Base-by-base conservation (phyloP, 345 rosid genomes). In the Eucalyptus sp. region DNA sequence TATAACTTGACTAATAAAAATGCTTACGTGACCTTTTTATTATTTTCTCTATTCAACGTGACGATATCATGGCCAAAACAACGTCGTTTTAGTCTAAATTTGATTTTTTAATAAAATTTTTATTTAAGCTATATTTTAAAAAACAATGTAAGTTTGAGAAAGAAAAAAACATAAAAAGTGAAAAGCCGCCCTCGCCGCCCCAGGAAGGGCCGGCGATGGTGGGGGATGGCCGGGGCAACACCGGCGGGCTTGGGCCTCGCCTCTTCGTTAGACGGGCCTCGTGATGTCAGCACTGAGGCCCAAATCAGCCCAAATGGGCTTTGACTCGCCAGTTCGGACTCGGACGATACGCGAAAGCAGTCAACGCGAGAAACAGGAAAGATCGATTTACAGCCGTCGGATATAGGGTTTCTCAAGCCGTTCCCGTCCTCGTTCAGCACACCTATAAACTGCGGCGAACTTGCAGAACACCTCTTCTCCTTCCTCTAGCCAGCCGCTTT, bases 391-490 rank as follows among this genome's bases (percentile, higher is more conserved):
- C 27, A 3, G 1, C 83, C 83, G 83, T 76, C 43, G 27, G 83
- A 76, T 76, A 15, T 76, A 76, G 83, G 83, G 83, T 76, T 76
- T 37, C 27, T 76, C 83, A 20, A 10, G 14, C 27, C 83, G 2
- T 37, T 37, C 27, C 80, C 83, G 48, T 37, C 24, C 27, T 76
- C 24, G 83, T 37, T 18, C 27, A 2, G 46, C 25, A 5, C 83
- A 5, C 12, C 3, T 20, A 37, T 76, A 37, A 33, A 17, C 6
- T 5, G 13, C 29, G 8, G 27, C 0, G 27, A 76, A 76, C 48
- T 10, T 2, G 44, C 1, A 0, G 11, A 0, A 0, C 24, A 1
- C 3, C 8, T 17, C 6, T 1, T 76, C 27, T 37, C 2, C 25
- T 18, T 37, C 48, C 27, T 76, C 48, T 10, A 76, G 83, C 83